Evolutionary conservation across 164 flowering plant genomes (phyloP), one percentile per base, ranked within the genome.

Genomic region (Sextonia rubra): DNA sequence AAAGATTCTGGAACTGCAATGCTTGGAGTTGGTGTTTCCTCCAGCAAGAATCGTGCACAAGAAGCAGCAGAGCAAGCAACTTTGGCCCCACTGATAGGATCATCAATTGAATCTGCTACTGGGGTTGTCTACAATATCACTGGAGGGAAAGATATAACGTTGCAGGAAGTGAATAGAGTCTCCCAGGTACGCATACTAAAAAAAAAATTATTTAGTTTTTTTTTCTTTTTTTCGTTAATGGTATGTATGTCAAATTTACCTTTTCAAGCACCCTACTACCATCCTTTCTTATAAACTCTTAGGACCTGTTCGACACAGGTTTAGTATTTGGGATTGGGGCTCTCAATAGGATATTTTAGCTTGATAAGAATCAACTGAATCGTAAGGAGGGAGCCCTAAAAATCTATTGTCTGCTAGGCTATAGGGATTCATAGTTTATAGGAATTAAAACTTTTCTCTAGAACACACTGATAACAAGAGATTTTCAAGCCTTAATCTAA

Each of bases 11-110:
- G 99, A 67, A 96, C 99, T 73, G 97, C 98, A 73, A 96, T 96
- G 99, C 99, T 96, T 75, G 98, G 99, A 49, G 97, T 96, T 52
- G 99, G 98, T 26, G 97, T 93, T 76, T 96, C 99, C 14, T 91
- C 97, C 61, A 88, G 98, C 86, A 93, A 96, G 82, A 96, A 96
- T 78, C 97, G 98, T 44, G 99, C 99, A 60, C 91, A 89, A 86
- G 99, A 96, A 84, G 98, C 98, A 67, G 99, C 99, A 48, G 97
- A 93, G 79, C 98, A 96, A 78, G 98, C 99, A 25, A 96, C 97
- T 71, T 80, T 91, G 77, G 98, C 98, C 66, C 99, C 98, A 60
- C 76, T 93, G 37, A 90, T 96, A 75, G 99, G 97, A 58, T 90
- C 97, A 70, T 93, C 98, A 8, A 93, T 93, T 63, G 92, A 92